Base-by-base conservation (phyloP, 2,329 filamentous ascomycete species). In the Venturia effusa region DNA sequence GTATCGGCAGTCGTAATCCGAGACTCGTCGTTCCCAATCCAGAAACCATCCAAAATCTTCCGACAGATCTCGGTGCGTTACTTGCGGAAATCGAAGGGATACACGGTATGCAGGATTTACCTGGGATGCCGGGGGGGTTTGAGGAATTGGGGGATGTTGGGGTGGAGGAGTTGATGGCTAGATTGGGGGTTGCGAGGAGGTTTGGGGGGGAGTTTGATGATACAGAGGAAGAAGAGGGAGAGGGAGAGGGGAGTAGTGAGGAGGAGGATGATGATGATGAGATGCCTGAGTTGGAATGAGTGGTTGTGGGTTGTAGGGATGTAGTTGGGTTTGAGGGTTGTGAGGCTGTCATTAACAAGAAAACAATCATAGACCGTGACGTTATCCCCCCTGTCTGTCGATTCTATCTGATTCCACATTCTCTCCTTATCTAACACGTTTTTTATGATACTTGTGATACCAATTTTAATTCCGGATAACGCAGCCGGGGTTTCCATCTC, bases 161-260 rank as follows among this genome's bases (percentile, higher is more conserved):
- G 4, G 24, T 57, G 13, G 51, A 57, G n/a, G 51, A 57, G 27
- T 34, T 57, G 27, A 57, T 57, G 51, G 51, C 51, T 57, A 57
- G 27, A 8, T 10, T 57, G 15, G 51, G 51, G 3, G 11, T 57
- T 34, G 34, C 51, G 19, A 57, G 27, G 30, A 57, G 51, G n/a
- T 15, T 51, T 27, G 51, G 51, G 15, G 51, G n/a, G 10, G 51
- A 19, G 15, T 8, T 17, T 4, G 15, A 57, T 34, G 40, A 79
- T 85, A n/a, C n/a, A n/a, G 59, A 86, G 87, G 59, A 61, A 17
- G 60, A 32, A 37, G 24, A 37, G 11, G 37, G 37, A 30, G 40
- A 41, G 3, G 60, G 13, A 4, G 60, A 37, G 24, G n/a, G 24
- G 1, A 19, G 3, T 32, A 34, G 43, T 5, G 7, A 27, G 2